Conservation (phyloP, 768 basidiomycete genomes). For the Clavulina sp. region DNA sequence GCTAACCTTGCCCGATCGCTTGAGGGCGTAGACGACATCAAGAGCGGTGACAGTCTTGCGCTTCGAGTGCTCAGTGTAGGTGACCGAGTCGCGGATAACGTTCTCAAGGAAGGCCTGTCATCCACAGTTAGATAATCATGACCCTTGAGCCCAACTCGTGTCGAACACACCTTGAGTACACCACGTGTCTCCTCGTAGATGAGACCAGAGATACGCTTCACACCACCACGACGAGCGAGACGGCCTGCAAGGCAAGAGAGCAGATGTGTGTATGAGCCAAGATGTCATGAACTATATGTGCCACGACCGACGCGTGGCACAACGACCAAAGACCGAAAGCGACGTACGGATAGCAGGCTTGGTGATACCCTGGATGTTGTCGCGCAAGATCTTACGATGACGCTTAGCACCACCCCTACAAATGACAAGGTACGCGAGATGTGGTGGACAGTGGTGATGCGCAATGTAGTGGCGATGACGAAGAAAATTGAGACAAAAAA, state of each 20-base stretch:
- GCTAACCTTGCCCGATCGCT: slow-evolving; percentile 28
- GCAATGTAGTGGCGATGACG: too few relatives aligned
- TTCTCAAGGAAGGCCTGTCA: slow-evolving; percentile 9
- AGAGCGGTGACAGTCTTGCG: slow-evolving; percentile 25
- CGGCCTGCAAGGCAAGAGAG: too few relatives aligned
- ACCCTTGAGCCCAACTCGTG: too few relatives aligned
- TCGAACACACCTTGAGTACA: slow-evolving; percentile 33
- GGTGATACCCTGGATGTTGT: slow-evolving; percentile 26
- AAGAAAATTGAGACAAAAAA: too few relatives aligned
- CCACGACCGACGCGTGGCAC: too few relatives aligned
- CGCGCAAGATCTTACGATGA: slow-evolving; percentile 29
- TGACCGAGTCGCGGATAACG: slow-evolving; percentile 33
- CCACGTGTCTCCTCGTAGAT: slow-evolving; percentile 30
- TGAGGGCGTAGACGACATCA: slow-evolving; percentile 33
- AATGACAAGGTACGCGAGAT: too few relatives aligned
- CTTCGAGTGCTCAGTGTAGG: slow-evolving; percentile 36
- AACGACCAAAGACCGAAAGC: too few relatives aligned
- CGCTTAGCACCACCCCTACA: slow-evolving; percentile 20
- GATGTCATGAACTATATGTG: too few relatives aligned
- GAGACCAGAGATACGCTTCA: slow-evolving; percentile 29
- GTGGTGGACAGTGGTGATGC: too few relatives aligned
- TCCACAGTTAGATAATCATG: too few relatives aligned
- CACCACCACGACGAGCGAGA: slow-evolving; percentile 31
- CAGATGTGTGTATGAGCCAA: too few relatives aligned
- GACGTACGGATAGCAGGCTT: slow-evolving; percentile 33